A percentile compares a stretch with the other conserved stretches of the same genome.
Evolutionary conservation across 805 yeast genomes (phyloP).

Genomic region (Saturnispora sekii): DNA sequence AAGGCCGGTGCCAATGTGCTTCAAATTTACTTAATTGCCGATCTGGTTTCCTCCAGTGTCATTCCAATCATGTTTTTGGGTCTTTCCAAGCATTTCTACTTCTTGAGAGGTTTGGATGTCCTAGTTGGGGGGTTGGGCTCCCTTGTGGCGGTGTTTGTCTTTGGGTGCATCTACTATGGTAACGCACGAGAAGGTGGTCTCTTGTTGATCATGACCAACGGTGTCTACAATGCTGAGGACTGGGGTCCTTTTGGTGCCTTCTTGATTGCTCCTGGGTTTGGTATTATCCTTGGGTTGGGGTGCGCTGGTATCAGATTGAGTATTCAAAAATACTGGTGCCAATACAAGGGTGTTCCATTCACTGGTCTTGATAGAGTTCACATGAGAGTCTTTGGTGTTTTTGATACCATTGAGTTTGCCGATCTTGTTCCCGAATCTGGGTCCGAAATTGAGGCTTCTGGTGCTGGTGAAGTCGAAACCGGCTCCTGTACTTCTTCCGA

Average conservation of each 20-base stretch:
- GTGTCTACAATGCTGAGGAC: slow-evolving; percentile 64
- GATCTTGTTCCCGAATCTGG: slow-evolving; percentile 11
- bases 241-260: slow-evolving; percentile 97
- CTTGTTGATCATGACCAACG: slow-evolving; percentile 66
- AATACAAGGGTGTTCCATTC: slow-evolving; percentile 30
- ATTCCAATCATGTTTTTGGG: slow-evolving; percentile 82
- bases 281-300: slow-evolving; percentile 47
- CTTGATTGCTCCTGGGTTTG: slow-evolving; percentile 81
- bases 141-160: slow-evolving; percentile 66
- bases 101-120: slow-evolving; percentile 69
- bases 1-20: slow-evolving; percentile 74
- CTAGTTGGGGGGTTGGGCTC: slow-evolving; percentile 82
- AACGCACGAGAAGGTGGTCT: slow-evolving; percentile 69
- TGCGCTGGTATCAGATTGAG: slow-evolving; percentile 42
- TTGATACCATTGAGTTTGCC: slow-evolving; percentile 9
- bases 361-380: slow-evolving; percentile 35
- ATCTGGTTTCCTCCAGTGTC: slow-evolving; percentile 76
- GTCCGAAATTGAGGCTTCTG: slow-evolving; percentile 3
- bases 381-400: slow-evolving; percentile 12
- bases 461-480: slow-evolving; percentile 9
- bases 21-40: slow-evolving; percentile 85
- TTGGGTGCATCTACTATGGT: slow-evolving; percentile 72
- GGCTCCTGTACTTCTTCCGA: background rate
- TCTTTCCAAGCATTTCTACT: slow-evolving; percentile 55
- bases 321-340: slow-evolving; percentile 25